Evolutionary conservation across 805 yeast species (phyloP).

Genomic region (Myxozyma mucilagina): DNA sequence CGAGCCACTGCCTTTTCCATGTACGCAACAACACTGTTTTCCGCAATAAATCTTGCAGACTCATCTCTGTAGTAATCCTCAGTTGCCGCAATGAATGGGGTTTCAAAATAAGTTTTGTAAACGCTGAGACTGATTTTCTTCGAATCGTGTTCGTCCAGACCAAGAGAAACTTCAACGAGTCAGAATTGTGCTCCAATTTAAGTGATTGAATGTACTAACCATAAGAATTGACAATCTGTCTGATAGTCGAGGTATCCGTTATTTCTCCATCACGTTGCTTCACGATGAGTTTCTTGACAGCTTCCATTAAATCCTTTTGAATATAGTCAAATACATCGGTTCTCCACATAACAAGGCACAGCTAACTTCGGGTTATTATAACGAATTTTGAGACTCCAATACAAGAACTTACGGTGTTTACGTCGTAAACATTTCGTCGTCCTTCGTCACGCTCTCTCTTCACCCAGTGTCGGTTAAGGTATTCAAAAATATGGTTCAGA

Average conservation of each 20-base stretch:
- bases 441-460: constrained; percentile 94
- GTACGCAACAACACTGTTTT: constrained; percentile 86
- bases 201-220: constrained; percentile 9
- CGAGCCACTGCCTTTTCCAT: constrained; percentile 82
- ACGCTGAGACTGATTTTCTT: constrained; percentile 81
- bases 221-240: constrained; percentile 78
- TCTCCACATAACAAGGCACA: constrained; percentile 87
- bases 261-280: constrained; percentile 76
- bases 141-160: constrained; percentile 86
- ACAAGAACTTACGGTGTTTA: constrained; percentile 56
- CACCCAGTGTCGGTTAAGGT: constrained; percentile 97
- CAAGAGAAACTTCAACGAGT: constrained; percentile 59
- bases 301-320: constrained; percentile 58
- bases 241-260: constrained; percentile 64
- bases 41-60: constrained; percentile 61
- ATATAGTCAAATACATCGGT: constrained; percentile 73
- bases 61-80: constrained; percentile 62
- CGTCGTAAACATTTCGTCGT: constrained; percentile 83
- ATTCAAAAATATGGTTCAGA: constrained; percentile 89
- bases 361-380: neutral
- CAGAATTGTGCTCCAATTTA: neutral
- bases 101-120: constrained; percentile 78
- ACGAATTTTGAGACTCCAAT: neutral
- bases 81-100: constrained; percentile 64
- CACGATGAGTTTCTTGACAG: constrained; percentile 74